Evolutionary conservation across 192 early-diverging fungal species (phyloP).

Genomic region (Chytriomyces hyalinus): DNA sequence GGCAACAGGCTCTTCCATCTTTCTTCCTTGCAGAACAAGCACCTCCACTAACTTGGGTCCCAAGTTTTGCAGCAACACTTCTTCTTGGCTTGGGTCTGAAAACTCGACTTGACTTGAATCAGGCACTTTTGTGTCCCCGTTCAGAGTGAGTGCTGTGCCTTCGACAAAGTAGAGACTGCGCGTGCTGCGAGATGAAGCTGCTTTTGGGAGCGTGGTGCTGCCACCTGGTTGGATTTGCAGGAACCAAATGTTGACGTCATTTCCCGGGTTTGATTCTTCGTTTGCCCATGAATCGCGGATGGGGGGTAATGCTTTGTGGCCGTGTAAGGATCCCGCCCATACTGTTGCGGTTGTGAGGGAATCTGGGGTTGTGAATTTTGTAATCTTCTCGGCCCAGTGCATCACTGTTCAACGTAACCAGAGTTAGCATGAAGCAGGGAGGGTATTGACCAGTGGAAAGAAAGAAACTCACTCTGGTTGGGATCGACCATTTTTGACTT

Average conservation of each 20-base stretch:
- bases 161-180: slow-evolving; percentile 32
- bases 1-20: slow-evolving; percentile 59
- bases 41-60: slow-evolving; percentile 55
- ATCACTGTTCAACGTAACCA: neutral
- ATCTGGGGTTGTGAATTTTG: slow-evolving; percentile 56
- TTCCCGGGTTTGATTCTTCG: neutral
- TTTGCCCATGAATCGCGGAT: slow-evolving; percentile 24
- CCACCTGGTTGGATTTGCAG: slow-evolving; percentile 57
- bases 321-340: slow-evolving; percentile 76
- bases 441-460: neutral
- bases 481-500: neutral
- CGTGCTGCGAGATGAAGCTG: neutral
- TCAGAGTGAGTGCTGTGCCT: slow-evolving; percentile 36
- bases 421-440: neutral
- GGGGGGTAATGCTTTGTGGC: neutral
- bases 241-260: slow-evolving; percentile 25
- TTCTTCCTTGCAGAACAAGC: slow-evolving; percentile 63
- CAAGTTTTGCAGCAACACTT: slow-evolving; percentile 42
- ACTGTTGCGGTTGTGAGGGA: slow-evolving; percentile 73
- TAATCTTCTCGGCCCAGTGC: slow-evolving; percentile 56
- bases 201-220: slow-evolving; percentile 52
- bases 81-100: slow-evolving; percentile 43
- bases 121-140: slow-evolving; percentile 7
- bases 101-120: slow-evolving; percentile 51
- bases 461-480: neutral